Percentiles rank a stretch among this genome's conserved stretches.
phyloP scores from a whole-genome alignment of 306 rosid genomes.

The Pterocarpus macrocarpus region DNA sequence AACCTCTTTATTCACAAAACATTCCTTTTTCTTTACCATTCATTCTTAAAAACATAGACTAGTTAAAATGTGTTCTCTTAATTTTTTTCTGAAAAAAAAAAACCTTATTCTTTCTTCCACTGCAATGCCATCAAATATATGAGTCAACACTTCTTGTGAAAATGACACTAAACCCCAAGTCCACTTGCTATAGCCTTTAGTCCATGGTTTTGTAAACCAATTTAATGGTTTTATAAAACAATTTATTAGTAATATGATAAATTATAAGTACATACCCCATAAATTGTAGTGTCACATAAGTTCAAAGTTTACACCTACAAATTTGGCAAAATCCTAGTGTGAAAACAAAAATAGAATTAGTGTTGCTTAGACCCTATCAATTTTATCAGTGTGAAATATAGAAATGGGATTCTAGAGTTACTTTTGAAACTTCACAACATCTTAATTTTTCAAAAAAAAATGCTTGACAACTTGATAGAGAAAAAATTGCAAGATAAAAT shows the following conservation, averaged over 20 bases:
- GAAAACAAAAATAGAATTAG: neutral
- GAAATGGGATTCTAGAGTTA: neutral
- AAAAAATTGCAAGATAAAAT: neutral
- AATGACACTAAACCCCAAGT: neutral
- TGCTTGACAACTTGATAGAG: neutral
- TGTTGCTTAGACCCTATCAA: neutral
- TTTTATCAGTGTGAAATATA: neutral
- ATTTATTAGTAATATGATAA: neutral
- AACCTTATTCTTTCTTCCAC: neutral
- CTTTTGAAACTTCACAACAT: neutral
- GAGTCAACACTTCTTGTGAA: slow-evolving; percentile 1
- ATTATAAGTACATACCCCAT: neutral
- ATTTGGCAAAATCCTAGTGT: neutral
- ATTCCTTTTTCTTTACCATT: too few species aligned
- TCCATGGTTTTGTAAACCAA: neutral
- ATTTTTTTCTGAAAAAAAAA: neutral
- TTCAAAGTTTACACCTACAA: neutral
- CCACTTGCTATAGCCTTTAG: neutral
- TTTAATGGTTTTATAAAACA: neutral
- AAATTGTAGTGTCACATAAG: neutral
- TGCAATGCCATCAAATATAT: neutral
- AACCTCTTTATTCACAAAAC: too few species aligned
- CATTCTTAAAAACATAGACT: too few species aligned
- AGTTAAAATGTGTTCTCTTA: too few species aligned
- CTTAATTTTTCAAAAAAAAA: neutral